Evolutionary conservation across 2,329 filamentous ascomycete species (phyloP), one percentile per base, ranked within the genome.

Genomic region (Fusarium newnesense): DNA sequence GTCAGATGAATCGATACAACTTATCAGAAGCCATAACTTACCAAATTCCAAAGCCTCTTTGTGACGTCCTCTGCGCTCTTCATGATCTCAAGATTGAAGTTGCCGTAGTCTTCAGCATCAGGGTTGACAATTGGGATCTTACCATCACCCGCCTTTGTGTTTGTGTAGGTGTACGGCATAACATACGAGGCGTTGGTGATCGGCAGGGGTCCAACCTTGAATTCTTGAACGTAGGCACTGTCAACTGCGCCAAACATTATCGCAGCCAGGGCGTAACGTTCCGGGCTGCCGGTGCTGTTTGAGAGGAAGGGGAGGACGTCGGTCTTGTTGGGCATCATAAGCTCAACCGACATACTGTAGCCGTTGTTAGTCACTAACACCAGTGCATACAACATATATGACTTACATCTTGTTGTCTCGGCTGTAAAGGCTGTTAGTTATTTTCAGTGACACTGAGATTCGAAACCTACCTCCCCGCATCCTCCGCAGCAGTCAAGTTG

Each of bases 301-400:
- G 57, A 64, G 5, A 64, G 26, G 24, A 64, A 36, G 4, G 60
- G 60, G 0, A 64, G 60, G 21, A 49, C 36, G 13, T 62, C 57
- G 2, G 21, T 64, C 30, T 64, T 64, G 19, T 64, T 64, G 2
- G 60, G 60, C 57, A 64, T 64, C 57, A 64, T 50, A 2, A 64
- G 57, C 21, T 64, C 60, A 16, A 64, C 36, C 0, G 60, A 64
- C 28, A 64, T 40, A 2, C 60, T 64, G 1, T 1, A 28, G 0
- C 0, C 0, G 2, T 16, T 3, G 12, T 61, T 5, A 40, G 60
- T 49, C 0, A 1, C 7, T 21, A 5, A 10, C 7, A n/a, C n/a
- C n/a, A n/a, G n/a, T n/a, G n/a, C n/a, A n/a, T n/a, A n/a, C n/a
- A n/a, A n/a, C n/a, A n/a, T n/a, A n/a, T 12, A 32, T 10, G 30